Base-by-base conservation (phyloP, 2,329 filamentous ascomycete genomes). In the Fusarium avenaceum region DNA sequence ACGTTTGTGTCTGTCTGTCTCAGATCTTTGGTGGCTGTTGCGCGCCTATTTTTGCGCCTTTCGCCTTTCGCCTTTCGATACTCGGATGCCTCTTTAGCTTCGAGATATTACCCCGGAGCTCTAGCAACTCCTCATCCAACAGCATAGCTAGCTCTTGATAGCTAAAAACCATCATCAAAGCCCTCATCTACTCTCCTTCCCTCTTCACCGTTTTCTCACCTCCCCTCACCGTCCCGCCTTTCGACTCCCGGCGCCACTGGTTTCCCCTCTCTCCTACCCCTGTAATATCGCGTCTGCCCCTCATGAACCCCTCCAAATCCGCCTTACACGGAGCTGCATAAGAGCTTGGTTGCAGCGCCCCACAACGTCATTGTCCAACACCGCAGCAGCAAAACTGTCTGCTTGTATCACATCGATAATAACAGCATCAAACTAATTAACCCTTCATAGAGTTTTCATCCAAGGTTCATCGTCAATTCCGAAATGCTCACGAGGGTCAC, bases 401-500 rank as follows among this genome's bases (percentile, higher is more conserved):
- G 13, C 26, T 26, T 14, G 40, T 20, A 17, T 49, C 30, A 44
- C 20, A 43, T 10, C 2, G 33, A 20, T 7, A 40, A 46, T 20
- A 28, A 11, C 28, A 46, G 19, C 11, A 58, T 38, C 15, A 26
- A 42, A 39, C 51, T 60, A 22, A 40, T 39, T 22, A 13, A 22
- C 33, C n/a, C 24, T 20, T 3, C 24, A 13, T 17, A 96, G 93
- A 97, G 83, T 85, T 89, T 70, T 89, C 87, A 75, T 97, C 93
- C 74, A 91, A 92, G 78, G 91, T 94, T 76, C 94, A 97, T 80
- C 88, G 91, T 67, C 92, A 96, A 78, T 97, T 97, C 83, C 92
- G 94, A 74, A 89, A 89, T 77, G 92, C 93, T 69, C 94, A 97
- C 80, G 93, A 96, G 80, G 94, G 94, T 61, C 94, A 97, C 82